These are phyloP conservation scores for Schizochytrium sp. DNA, from an alignment of 108 stramenopile species.

Conservation along the genomic window DNA sequence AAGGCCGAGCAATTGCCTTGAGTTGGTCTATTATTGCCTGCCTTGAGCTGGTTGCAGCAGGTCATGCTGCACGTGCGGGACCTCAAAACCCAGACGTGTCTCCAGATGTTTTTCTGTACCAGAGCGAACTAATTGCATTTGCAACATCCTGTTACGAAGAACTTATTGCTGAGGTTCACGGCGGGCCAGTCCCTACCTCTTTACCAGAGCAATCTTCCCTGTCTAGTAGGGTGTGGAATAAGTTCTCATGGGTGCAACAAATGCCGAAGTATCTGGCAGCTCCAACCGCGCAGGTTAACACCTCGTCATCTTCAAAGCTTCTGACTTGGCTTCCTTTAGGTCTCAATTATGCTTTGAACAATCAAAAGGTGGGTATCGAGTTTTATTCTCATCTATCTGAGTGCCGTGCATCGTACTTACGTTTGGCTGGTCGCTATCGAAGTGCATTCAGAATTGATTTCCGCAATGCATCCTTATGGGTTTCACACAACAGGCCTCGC, in stretches of 20 bases:
- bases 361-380: conserved; percentile 7
- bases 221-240: not conserved
- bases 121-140: conserved; percentile 30
- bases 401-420: not conserved
- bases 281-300: not conserved
- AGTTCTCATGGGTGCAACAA: not conserved
- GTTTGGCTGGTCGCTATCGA: conserved; percentile 7
- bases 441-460: not conserved
- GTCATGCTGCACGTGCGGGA: conserved; percentile 51
- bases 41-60: conserved; percentile 30
- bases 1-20: conserved; percentile 21
- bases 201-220: not conserved
- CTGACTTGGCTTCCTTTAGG: not conserved
- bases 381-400: not conserved
- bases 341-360: not conserved
- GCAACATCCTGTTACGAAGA: conserved; percentile 18
- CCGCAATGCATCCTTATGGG: not conserved
- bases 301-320: not conserved
- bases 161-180: conserved; percentile 24
- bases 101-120: conserved; percentile 24
- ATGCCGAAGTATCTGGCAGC: conserved; percentile 6
- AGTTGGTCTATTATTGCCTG: not conserved
- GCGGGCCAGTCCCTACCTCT: not conserved
- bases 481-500: not conserved
- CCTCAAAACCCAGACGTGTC: not conserved